phyloP scores from a whole-genome alignment of 495 filamentous ascomycete species.

The Apiosordaria backusii region DNA sequence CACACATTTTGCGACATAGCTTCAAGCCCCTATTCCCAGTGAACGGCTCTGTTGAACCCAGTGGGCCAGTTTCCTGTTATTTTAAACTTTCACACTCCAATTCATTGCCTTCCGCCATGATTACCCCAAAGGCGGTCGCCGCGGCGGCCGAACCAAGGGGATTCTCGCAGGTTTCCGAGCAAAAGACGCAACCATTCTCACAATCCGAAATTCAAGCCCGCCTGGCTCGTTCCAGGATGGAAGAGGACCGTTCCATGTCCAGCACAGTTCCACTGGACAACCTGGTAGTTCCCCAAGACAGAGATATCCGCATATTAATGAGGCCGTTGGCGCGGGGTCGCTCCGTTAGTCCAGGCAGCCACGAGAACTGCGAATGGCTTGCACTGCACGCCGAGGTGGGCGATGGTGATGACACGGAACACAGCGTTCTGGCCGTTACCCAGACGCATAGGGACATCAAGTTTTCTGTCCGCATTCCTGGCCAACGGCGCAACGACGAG shows the following conservation, averaged over 20 bases:
- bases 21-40: neutral
- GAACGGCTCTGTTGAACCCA: neutral
- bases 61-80: neutral
- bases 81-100: neutral
- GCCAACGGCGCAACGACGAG: slow-evolving; percentile 27
- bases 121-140: neutral
- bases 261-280: slow-evolving; percentile 43
- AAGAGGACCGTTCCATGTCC: slow-evolving; percentile 28
- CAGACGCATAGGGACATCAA: slow-evolving; percentile 49
- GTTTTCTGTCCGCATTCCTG: slow-evolving; percentile 47
- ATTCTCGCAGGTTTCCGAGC: slow-evolving; percentile 39
- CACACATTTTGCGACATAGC: neutral
- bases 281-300: slow-evolving; percentile 38
- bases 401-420: slow-evolving; percentile 38
- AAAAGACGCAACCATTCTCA: slow-evolving; percentile 51
- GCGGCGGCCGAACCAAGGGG: slow-evolving; percentile 34
- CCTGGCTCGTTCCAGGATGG: slow-evolving; percentile 31
- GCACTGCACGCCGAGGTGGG: slow-evolving; percentile 44
- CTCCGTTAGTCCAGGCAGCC: slow-evolving; percentile 45
- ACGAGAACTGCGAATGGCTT: slow-evolving; percentile 43
- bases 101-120: slow-evolving; percentile 23
- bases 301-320: slow-evolving; percentile 48
- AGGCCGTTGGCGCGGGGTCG: slow-evolving; percentile 45
- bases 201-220: slow-evolving; percentile 43
- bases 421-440: slow-evolving; percentile 48